Evolutionary conservation across 2,329 filamentous ascomycete species (phyloP).

Genomic region (Neonectria coccinea): DNA sequence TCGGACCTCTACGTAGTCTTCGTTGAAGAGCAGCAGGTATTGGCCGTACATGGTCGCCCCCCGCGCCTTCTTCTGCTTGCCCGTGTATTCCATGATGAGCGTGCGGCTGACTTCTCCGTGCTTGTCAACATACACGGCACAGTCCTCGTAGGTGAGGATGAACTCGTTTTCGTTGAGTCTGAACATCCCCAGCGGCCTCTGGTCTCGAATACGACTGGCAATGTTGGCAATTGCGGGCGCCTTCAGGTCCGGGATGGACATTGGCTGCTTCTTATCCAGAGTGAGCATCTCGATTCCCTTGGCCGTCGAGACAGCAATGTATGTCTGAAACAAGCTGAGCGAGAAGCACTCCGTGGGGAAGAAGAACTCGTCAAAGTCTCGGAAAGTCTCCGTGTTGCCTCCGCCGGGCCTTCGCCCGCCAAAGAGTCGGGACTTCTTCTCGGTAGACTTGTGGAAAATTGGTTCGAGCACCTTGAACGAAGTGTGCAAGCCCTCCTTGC

Average conservation of each 20-base stretch:
- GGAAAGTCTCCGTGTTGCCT: constrained; percentile 92
- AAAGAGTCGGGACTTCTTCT: constrained; percentile 80
- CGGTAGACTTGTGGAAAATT: constrained; percentile 90
- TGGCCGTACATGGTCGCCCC: constrained; percentile 90
- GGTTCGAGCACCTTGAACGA: constrained; percentile 98
- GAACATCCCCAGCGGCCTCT: constrained; percentile 95
- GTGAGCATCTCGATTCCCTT: constrained; percentile 97
- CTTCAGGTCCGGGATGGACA: constrained; percentile 90
- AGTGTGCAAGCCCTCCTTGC: constrained; percentile 89
- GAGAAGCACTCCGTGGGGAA: constrained; percentile 95
- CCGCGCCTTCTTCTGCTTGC: constrained; percentile 81
- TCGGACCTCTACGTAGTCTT: constrained; percentile 95
- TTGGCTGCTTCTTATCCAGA: constrained; percentile 95
- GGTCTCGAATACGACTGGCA: constrained; percentile 82
- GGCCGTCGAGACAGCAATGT: constrained; percentile 89
- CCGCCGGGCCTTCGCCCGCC: constrained; percentile 68
- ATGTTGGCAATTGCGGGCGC: constrained; percentile 85
- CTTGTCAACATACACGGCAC: constrained; percentile 97
- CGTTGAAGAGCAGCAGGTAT: constrained; percentile 93
- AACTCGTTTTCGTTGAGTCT: constrained; percentile 92
- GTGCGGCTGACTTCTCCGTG: constrained; percentile 94
- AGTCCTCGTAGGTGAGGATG: constrained; percentile 93
- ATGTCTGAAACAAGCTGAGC: constrained; percentile 95
- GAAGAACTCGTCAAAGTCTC: constrained; percentile 99
- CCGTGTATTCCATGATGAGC: constrained; percentile 99